Evolutionary conservation across 352 stramenopile genomes (phyloP).

Genomic region (Phytopythium aichiense): DNA sequence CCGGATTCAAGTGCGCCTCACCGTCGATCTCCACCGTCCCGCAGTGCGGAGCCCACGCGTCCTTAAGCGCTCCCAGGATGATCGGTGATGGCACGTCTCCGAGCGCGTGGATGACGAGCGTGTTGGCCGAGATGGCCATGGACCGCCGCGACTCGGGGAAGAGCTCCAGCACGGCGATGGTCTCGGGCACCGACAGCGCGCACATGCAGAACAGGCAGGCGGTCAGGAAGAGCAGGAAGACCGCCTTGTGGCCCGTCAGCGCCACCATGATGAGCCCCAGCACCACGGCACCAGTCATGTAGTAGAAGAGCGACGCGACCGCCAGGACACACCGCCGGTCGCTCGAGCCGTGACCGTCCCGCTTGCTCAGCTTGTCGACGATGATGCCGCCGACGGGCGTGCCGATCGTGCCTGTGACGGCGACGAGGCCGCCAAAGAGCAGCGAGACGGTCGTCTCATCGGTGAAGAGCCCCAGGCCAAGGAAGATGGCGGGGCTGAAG

Average conservation of each 20-base stretch:
- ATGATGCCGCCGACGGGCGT: conserved; percentile 86
- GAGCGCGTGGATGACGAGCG: conserved; percentile 89
- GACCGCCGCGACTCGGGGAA: conserved; percentile 84
- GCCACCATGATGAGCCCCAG: conserved; percentile 63
- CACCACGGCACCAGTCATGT: conserved; percentile 49
- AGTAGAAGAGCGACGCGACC: conserved; percentile 63
- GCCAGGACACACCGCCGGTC: conserved; percentile 47
- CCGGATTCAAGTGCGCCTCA: conserved; percentile 54
- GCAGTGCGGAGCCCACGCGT: conserved; percentile 88
- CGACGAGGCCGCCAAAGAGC: conserved; percentile 84
- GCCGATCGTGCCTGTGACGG: conserved; percentile 82
- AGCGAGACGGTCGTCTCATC: conserved; percentile 80
- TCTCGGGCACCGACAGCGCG: conserved; percentile 68
- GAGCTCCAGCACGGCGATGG: conserved; percentile 85
- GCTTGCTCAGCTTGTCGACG: conserved; percentile 47
- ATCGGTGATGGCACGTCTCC: conserved; percentile 94
- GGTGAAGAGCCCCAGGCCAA: conserved; percentile 86
- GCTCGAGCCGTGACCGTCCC: conserved; percentile 19
- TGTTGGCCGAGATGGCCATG: conserved; percentile 90
- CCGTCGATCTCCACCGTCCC: conserved; percentile 64
- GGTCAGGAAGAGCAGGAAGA: conserved; percentile 68
- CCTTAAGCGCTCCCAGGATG: conserved; percentile 91
- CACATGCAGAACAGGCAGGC: conserved; percentile 78
- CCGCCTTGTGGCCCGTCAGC: conserved; percentile 37
- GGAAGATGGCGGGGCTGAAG: conserved; percentile 88